Conservation (phyloP, 176 grass and related monocot species). For the Ensete glaucum region DNA sequence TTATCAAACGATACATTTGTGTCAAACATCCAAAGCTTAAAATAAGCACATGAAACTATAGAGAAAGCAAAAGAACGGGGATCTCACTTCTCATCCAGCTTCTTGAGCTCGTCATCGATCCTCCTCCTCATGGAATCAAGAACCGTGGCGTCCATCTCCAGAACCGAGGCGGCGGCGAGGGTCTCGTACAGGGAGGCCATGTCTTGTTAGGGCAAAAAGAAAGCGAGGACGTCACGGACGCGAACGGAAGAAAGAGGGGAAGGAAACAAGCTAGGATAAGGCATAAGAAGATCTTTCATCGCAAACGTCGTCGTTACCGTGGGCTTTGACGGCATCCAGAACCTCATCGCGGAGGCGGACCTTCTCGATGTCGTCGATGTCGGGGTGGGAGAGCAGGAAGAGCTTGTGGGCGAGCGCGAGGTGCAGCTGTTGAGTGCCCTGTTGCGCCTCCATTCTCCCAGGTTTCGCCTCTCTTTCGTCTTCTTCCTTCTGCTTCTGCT, state of each 20-base stretch:
- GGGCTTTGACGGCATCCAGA: slow-evolving; percentile 58
- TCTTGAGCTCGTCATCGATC: slow-evolving; percentile 71
- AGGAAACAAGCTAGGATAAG: too few species aligned
- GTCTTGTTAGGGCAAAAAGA: slow-evolving; percentile 32
- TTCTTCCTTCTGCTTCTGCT: background rate
- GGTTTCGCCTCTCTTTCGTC: background rate
- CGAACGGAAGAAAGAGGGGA: too few species aligned
- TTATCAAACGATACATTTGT: too few species aligned
- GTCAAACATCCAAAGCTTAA: too few species aligned
- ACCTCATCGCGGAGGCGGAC: slow-evolving; percentile 78
- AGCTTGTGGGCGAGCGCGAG: slow-evolving; percentile 75
- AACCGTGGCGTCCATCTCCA: slow-evolving; percentile 67
- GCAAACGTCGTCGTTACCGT: slow-evolving; percentile 32
- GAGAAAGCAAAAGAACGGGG: background rate
- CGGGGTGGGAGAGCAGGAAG: slow-evolving; percentile 68
- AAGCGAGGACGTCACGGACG: background rate
- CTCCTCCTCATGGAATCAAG: slow-evolving; percentile 56
- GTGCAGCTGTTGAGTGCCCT: slow-evolving; percentile 70
- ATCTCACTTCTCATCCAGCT: slow-evolving; percentile 87
- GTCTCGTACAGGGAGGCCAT: slow-evolving; percentile 80
- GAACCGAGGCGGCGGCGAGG: slow-evolving; percentile 42
- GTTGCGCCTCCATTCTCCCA: slow-evolving; percentile 34
- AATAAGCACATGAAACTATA: too few species aligned
- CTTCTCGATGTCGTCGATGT: slow-evolving; percentile 85
- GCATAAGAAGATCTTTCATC: too few species aligned